Evolutionary conservation across 2,329 filamentous ascomycete genomes (phyloP), one percentile per base, ranked within the genome.

Genomic region (Rutstroemia sp.): DNA sequence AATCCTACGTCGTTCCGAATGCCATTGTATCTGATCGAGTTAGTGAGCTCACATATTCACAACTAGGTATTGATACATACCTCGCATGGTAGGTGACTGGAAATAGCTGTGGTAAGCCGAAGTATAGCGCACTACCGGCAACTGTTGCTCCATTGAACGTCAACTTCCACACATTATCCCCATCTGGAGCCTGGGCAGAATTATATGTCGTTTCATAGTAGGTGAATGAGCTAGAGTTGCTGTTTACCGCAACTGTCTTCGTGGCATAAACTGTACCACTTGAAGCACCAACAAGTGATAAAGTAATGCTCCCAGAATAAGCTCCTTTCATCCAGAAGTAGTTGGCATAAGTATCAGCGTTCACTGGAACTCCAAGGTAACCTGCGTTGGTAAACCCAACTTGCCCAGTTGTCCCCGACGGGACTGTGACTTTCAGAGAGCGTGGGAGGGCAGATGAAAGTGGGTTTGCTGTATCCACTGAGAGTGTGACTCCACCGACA

Each of bases 51-150:
- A 2, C 3, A 30, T 21, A 21, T 39, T 5, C 16, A 25, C 1
- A 38, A 9, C 19, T 2, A 3, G 6, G 1, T 5, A 2, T 27
- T 7, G 27, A n/a, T 36, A 2, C 36, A 21, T 36, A 56, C 53
- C 53, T 38, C 59, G 73, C 71, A 63, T 82, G 82, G 67, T 77
- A 83, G 0, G 80, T 83, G 1, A 77, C 77, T 2, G 79, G 80
- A 69, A 83, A 84, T 16, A 84, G 63, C 56, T 77, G 80, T 64
- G 82, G 76, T 23, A 83, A 65, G 63, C 78, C 78, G 56, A 83
- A 81, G 64, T 81, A 75, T 0, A 83, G 70, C 5, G 44, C 25
- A 6, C 46, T 42, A 6, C 51, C 54, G 6, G 55, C 58, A 30
- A 68, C 63, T 30, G 69, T 68, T 9, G 70, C 71, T 19, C 73